Evolutionary conservation across 306 rosid genomes (phyloP).

Genomic region (Rosa persica): DNA sequence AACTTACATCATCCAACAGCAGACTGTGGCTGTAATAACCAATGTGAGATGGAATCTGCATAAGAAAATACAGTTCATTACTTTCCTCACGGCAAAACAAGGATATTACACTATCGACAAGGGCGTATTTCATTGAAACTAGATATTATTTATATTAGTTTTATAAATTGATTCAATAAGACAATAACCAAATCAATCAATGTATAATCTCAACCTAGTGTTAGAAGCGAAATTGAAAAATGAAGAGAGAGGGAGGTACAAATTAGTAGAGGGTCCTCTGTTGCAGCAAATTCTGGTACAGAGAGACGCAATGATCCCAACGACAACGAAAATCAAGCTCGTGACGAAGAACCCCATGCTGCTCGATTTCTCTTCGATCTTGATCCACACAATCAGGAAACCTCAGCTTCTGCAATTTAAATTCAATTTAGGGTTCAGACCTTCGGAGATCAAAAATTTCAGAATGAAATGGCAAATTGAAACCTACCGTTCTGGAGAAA

Average conservation of each 20-base stretch:
- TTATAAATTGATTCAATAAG: background rate
- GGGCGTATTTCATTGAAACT: background rate
- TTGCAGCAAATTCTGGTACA: conserved; percentile 81
- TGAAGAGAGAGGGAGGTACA: conserved; percentile 42
- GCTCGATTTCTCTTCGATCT: conserved; percentile 47
- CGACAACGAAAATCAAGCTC: conserved; percentile 58
- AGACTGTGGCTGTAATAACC: conserved; percentile 77
- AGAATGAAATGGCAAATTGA: background rate
- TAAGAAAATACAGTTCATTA: conserved; percentile 25
- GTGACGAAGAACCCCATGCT: conserved; percentile 80
- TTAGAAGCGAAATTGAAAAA: background rate
- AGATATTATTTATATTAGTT: background rate
- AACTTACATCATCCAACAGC: conserved; percentile 96
- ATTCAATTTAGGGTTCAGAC: conserved; percentile 3
- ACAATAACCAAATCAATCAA: background rate
- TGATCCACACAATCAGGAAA: conserved; percentile 33
- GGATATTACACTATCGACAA: background rate
- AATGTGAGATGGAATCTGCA: conserved; percentile 74
- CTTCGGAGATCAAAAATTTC: background rate
- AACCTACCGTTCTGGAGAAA: conserved; percentile 24
- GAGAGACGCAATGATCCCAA: conserved; percentile 72
- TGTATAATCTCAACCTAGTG: background rate
- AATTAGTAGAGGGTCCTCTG: conserved; percentile 76
- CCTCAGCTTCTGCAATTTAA: conserved; percentile 36
- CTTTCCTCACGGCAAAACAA: conserved; percentile 7